Evolutionary conservation across 208 protist species (phyloP), one percentile per base, ranked within the genome.

Genomic region (Herpetomonas samuelpessoai): DNA sequence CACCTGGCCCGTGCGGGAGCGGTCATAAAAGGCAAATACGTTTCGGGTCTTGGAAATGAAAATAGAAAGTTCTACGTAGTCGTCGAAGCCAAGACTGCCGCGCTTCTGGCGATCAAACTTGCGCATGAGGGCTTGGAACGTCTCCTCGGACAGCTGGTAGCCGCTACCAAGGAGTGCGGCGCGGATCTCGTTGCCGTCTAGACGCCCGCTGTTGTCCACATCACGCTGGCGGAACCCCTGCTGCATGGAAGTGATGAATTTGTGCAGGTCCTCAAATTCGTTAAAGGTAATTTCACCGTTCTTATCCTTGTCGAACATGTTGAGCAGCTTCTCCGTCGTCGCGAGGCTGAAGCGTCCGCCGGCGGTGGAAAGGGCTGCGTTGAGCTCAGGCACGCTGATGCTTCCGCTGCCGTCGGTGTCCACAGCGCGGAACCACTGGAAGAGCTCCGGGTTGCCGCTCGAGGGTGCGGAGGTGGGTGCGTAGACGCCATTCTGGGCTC

Each of bases 61-160:
- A 52, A 95, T 85, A 56, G 88, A 95, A n/a, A 92, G 71, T 57
- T 95, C 83, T 30, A 95, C 81, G 69, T 95, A 95, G 58, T 95
- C 88, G 58, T 95, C 88, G 48, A 95, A 91, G 57, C 74, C 83
- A 38, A 95, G 76, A 47, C 69, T 76, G 60, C 85, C 88, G 28
- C 71, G 67, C 45, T 74, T 71, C 41, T 76, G 70, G n/a, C 81
- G 85, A 48, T 95, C 88, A 69, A 95, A 92, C 57, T 88, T 89
- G 46, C 74, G 78, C 88, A 95, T 95, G 38, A 95, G 41, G 1
- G 76, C 62, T 64, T 95, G 88, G 54, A 95, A 95, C 22, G 80
- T 86, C 24, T 76, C 62, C 72, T 95, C 85, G 16, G 56, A 65
- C 2, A 92, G 30, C 27, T 76, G 62, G 39, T 86, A 90, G 41